Evolutionary conservation across 805 yeast species (phyloP).

Genomic region (Danielia oregonensis): DNA sequence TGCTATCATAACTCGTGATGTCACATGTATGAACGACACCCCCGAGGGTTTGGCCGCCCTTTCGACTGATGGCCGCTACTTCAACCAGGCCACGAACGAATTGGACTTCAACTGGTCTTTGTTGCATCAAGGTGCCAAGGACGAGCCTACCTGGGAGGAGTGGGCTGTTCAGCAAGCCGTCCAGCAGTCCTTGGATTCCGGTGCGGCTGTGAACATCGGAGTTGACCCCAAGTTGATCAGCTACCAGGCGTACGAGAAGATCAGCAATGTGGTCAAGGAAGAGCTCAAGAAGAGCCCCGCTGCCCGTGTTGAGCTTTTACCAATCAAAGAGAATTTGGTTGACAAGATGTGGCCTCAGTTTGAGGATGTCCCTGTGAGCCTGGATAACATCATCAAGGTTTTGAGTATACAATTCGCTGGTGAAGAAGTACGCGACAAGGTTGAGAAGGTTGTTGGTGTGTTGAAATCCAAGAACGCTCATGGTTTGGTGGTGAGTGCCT

Average conservation of each 20-base stretch:
- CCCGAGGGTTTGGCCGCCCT: constrained; percentile 57
- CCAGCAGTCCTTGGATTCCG: constrained; percentile 47
- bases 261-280: constrained; percentile 28
- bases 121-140: constrained; percentile 48
- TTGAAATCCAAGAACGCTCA: constrained; percentile 23
- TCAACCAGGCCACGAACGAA: constrained; percentile 54
- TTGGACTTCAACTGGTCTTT: constrained; percentile 59
- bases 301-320: constrained; percentile 39
- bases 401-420: constrained; percentile 63
- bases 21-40: constrained; percentile 44
- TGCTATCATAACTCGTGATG: constrained; percentile 73
- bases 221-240: constrained; percentile 51
- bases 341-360: constrained; percentile 70
- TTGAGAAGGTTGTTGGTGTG: constrained; percentile 37
- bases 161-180: constrained; percentile 53
- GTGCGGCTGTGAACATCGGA: constrained; percentile 33
- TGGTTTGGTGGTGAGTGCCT: constrained; percentile 41
- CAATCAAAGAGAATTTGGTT: constrained; percentile 60
- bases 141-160: constrained; percentile 54
- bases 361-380: constrained; percentile 55
- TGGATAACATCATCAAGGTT: constrained; percentile 48
- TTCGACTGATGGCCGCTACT: constrained; percentile 61
- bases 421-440: constrained; percentile 54
- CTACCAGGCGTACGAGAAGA: constrained; percentile 27
- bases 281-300: constrained; percentile 20